Conservation (phyloP, 2,329 filamentous ascomycete species). For the Akanthomyces muscarius region DNA sequence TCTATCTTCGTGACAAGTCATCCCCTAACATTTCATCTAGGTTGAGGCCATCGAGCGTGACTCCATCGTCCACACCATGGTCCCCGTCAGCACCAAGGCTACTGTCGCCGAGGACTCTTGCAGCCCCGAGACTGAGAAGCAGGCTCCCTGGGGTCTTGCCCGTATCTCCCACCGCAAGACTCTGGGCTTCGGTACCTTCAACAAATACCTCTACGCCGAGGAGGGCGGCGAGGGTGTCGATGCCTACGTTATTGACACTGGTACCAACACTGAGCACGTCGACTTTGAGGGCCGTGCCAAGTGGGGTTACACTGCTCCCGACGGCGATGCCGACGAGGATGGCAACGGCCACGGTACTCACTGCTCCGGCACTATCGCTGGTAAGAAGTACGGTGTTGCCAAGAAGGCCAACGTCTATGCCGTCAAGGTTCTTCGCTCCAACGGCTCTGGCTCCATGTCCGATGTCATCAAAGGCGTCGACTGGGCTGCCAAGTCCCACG, state of each 20-base stretch:
- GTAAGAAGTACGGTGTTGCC: conserved; percentile 98
- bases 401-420: conserved; percentile 98
- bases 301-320: conserved; percentile 96
- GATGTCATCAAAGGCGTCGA: conserved; percentile 98
- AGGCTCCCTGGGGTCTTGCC: conserved; percentile 97
- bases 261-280: conserved; percentile 88
- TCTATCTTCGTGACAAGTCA: background rate
- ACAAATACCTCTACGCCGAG: conserved; percentile 92
- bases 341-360: conserved; percentile 98
- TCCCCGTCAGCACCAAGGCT: conserved; percentile 40
- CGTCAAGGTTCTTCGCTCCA: conserved; percentile 96
- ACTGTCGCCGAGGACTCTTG: conserved; percentile 38
- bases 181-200: conserved; percentile 87
- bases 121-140: conserved; percentile 70
- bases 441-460: conserved; percentile 96
- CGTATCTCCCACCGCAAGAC: conserved; percentile 92
- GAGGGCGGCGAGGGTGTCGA: conserved; percentile 96
- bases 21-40: conserved; percentile 44
- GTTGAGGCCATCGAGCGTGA: conserved; percentile 96
- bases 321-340: conserved; percentile 78
- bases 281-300: conserved; percentile 94
- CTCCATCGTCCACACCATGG: conserved; percentile 81
- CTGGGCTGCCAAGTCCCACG: conserved; percentile 79
- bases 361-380: conserved; percentile 96
- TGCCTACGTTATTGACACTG: conserved; percentile 97